Percentiles rank a stretch among this genome's conserved stretches.
Conservation (phyloP, 2,329 filamentous ascomycete genomes). For the Microdochium nivale region DNA sequence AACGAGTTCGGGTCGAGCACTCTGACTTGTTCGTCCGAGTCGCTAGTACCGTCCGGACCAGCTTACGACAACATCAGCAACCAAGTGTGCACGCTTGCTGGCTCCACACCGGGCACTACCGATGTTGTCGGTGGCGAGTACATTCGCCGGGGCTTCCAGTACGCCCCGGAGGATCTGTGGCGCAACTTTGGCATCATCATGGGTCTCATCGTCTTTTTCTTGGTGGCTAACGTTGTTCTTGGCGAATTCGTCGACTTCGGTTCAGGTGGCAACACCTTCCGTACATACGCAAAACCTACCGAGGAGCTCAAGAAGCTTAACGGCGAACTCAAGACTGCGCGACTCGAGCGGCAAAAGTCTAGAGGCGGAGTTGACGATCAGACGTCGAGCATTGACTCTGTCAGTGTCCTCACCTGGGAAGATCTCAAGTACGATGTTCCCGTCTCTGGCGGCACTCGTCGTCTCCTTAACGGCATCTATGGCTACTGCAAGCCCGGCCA, state of each 20-base stretch:
- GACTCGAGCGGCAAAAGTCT: conserved; percentile 42
- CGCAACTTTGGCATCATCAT: conserved; percentile 77
- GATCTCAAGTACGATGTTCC: conserved; percentile 71
- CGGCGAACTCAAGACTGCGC: conserved; percentile 38
- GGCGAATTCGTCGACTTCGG: conserved; percentile 74
- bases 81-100: conserved; percentile 74
- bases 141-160: conserved; percentile 59
- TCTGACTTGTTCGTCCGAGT: conserved; percentile 59
- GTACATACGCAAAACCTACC: conserved; percentile 65
- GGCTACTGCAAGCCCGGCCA: conserved; percentile 72
- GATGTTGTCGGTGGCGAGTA: conserved; percentile 60
- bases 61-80: conserved; percentile 63
- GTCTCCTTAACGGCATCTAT: conserved; percentile 45
- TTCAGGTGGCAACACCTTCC: conserved; percentile 72
- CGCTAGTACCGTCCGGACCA: conserved; percentile 62
- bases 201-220: conserved; percentile 66
- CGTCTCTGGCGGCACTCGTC: conserved; percentile 44
- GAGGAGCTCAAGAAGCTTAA: conserved; percentile 60
- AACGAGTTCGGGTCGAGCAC: conserved; percentile 71
- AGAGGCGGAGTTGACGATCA: conserved; percentile 33
- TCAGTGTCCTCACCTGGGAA: conserved; percentile 76
- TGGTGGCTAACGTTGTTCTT: conserved; percentile 65
- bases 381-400: conserved; percentile 49
- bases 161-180: conserved; percentile 62
- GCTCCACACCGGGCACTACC: conserved; percentile 56